These are phyloP conservation scores for Cucumis sativus DNA, from an alignment of 306 rosid species.

Conservation along the genomic window DNA sequence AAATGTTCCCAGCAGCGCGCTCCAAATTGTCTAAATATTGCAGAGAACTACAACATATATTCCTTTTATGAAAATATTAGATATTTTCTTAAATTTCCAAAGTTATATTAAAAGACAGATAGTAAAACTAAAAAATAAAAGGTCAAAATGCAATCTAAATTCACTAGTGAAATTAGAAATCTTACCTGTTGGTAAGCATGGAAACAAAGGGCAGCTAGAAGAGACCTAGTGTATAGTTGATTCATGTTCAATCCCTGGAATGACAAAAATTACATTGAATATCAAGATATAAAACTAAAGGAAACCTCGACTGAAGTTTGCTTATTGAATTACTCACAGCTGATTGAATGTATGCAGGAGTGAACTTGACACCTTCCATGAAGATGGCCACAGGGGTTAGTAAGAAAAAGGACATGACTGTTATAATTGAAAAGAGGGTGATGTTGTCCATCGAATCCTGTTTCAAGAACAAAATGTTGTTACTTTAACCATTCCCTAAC, in stretches of 20 bases:
- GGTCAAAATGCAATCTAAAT: not conserved
- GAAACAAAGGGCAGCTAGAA: slow-evolving; percentile 87
- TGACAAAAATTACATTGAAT: slow-evolving; percentile 3
- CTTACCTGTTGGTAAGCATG: slow-evolving; percentile 95
- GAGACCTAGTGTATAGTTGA: slow-evolving; percentile 51
- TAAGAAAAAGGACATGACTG: slow-evolving; percentile 83
- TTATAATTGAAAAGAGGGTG: slow-evolving; percentile 87
- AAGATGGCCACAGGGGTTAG: slow-evolving; percentile 50
- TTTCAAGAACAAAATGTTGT: not conserved
- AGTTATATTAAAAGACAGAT: not conserved
- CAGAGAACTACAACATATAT: not conserved
- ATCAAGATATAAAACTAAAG: slow-evolving; percentile 1
- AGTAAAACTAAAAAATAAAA: not conserved
- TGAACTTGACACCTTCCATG: slow-evolving; percentile 76
- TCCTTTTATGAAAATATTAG: not conserved
- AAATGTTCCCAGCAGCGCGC: not conserved
- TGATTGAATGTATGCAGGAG: slow-evolving; percentile 60
- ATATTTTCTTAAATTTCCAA: not conserved
- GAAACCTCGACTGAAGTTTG: slow-evolving; percentile 3
- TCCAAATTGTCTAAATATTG: not conserved
- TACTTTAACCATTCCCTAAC: not conserved
- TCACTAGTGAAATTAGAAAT: not conserved
- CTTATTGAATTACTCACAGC: slow-evolving; percentile 46
- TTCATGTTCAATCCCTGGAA: slow-evolving; percentile 66
- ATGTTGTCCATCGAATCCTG: slow-evolving; percentile 91